A percentile compares a stretch with the other conserved stretches of the same genome.
These are phyloP conservation scores for Westerdykella ornata DNA, from an alignment of 2,329 filamentous ascomycete species.

Conservation along the genomic window DNA sequence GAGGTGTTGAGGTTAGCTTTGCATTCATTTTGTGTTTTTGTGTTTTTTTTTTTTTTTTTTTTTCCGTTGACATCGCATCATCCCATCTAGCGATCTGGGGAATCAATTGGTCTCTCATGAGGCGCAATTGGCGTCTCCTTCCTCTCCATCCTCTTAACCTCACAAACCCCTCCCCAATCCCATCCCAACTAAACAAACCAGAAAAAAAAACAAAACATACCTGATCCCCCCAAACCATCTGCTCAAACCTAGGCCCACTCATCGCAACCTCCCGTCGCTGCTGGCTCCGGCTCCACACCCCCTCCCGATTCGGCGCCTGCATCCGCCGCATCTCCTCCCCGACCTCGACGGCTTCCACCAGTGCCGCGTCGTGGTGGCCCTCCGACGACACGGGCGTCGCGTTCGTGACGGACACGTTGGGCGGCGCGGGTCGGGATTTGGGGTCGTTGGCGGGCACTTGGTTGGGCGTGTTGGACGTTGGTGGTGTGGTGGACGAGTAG, in stretches of 20 bases:
- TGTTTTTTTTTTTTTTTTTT: not conserved
- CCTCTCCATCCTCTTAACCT: not conserved
- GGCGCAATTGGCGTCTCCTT: not conserved
- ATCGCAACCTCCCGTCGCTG: constrained; percentile 74
- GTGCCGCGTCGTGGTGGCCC: constrained; percentile 45
- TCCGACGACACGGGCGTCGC: constrained; percentile 48
- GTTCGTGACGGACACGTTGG: constrained; percentile 57
- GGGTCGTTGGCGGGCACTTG: constrained; percentile 62
- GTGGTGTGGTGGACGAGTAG: constrained; percentile 9
- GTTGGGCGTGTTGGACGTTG: constrained; percentile 49
- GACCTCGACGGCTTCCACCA: constrained; percentile 38
- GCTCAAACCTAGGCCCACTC: constrained; percentile 91
- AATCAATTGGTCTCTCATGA: constrained; percentile 1
- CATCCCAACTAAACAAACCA: not conserved
- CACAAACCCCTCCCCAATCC: constrained; percentile 1
- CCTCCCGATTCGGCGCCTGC: constrained; percentile 70
- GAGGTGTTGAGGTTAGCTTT: constrained; percentile 14
- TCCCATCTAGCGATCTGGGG: constrained; percentile 2
- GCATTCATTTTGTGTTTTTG: not conserved
- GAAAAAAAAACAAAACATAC: constrained; percentile 46
- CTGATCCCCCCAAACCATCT: constrained; percentile 89
- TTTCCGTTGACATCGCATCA: not conserved
- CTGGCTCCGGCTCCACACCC: constrained; percentile 81
- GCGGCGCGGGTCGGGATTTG: constrained; percentile 43
- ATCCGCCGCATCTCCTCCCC: constrained; percentile 52